Evolutionary conservation across 164 flowering plant species (phyloP).

Genomic region (Nymphaea colorata): DNA sequence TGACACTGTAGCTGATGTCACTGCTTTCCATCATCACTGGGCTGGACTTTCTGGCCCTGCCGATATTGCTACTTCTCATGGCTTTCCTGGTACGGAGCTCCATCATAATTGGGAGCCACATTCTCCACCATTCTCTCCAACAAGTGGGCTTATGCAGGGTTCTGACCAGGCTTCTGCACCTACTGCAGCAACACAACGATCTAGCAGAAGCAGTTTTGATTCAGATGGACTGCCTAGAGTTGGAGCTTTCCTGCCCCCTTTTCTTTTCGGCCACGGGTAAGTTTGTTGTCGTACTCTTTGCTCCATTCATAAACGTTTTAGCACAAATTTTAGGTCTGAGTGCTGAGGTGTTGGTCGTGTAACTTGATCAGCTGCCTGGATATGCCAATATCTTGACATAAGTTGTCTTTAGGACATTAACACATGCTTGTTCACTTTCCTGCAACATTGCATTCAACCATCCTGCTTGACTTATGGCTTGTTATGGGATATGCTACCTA

Average conservation of each 20-base stretch:
- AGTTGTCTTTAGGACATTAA: no score
- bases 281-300: not conserved
- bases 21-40: conserved; percentile 4
- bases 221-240: conserved; percentile 5
- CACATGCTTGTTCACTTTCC: no score
- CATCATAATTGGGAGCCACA: conserved; percentile 6
- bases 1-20: conserved; percentile 3
- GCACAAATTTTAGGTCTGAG: no score
- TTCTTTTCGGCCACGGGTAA: conserved; percentile 9
- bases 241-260: conserved; percentile 3
- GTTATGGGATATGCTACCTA: no score
- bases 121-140: conserved; percentile 2
- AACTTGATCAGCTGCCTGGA: no score
- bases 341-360: no score
- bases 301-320: not conserved
- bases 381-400: no score
- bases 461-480: no score
- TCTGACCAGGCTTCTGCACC: not conserved
- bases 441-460: no score
- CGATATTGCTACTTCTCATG: conserved; percentile 2
- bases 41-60: conserved; percentile 1
- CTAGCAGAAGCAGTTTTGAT: conserved; percentile 1
- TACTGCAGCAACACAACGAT: not conserved
- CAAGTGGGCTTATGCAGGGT: not conserved
- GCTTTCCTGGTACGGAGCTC: conserved; percentile 4